Conservation (phyloP, 2,329 filamentous ascomycete species). For the Diplocarpon mali region DNA sequence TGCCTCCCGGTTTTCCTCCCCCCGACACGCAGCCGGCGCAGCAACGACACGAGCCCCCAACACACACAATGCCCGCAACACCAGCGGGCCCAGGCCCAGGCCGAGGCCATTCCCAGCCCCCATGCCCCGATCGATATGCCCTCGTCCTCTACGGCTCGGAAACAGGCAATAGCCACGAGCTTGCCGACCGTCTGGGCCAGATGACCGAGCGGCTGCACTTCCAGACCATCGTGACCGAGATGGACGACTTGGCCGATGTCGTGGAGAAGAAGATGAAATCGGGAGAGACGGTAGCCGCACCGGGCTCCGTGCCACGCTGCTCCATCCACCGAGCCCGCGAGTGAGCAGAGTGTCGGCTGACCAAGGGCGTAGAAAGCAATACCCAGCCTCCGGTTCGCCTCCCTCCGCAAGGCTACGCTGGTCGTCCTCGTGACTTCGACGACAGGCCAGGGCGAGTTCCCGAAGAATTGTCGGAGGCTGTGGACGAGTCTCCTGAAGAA, state of each 20-base stretch:
- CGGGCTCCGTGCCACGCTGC: not conserved
- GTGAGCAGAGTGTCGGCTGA: conserved; percentile 2
- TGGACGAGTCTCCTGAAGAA: conserved; percentile 79
- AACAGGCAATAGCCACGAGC: conserved; percentile 87
- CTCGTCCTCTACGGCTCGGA: conserved; percentile 88
- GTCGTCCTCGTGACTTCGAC: conserved; percentile 81
- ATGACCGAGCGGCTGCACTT: conserved; percentile 71
- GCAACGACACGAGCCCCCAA: not conserved
- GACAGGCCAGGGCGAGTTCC: conserved; percentile 89
- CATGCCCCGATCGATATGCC: conserved; percentile 36
- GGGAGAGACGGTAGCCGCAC: conserved; percentile 56
- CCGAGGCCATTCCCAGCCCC: no score
- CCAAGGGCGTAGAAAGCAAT: conserved; percentile 27
- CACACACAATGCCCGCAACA: not conserved
- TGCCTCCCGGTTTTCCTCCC: no score
- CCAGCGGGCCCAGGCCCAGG: no score
- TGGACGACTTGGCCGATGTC: conserved; percentile 40
- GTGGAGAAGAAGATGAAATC: conserved; percentile 23
- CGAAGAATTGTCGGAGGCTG: conserved; percentile 68
- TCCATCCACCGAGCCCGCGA: no score
- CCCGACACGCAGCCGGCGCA: no score
- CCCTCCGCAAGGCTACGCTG: conserved; percentile 39
- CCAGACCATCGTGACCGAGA: conserved; percentile 59
- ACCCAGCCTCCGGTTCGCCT: conserved; percentile 26
- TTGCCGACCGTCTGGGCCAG: conserved; percentile 72